These are phyloP conservation scores for Alternaria incomplexa DNA, from an alignment of 2,329 filamentous ascomycete species.

Conservation along the genomic window DNA sequence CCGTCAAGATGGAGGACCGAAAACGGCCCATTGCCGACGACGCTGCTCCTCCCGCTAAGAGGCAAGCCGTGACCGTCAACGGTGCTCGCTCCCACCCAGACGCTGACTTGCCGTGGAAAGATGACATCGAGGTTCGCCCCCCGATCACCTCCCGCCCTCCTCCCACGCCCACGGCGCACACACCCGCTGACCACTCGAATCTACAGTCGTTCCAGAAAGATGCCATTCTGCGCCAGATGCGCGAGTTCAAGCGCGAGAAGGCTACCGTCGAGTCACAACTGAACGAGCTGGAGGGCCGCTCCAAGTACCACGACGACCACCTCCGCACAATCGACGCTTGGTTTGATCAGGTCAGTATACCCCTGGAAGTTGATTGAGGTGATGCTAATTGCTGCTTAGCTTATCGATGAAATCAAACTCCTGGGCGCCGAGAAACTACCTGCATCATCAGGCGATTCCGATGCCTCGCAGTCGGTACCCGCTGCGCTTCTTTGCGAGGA, in stretches of 20 bases:
- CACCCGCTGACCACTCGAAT: conserved; percentile 37
- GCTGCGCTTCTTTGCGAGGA: conserved; percentile 63
- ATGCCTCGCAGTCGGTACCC: conserved; percentile 51
- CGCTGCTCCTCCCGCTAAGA: conserved; percentile 86
- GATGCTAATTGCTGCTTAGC: conserved; percentile 43
- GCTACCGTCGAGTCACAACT: conserved; percentile 79
- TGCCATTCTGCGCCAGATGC: conserved; percentile 96
- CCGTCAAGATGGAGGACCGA: conserved; percentile 98
- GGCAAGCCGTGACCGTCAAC: conserved; percentile 77
- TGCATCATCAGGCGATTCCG: conserved; percentile 28
- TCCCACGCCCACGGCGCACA: conserved; percentile 29
- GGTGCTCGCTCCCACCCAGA: conserved; percentile 71
- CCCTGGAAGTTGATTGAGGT: conserved; percentile 8
- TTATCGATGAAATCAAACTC: conserved; percentile 57
- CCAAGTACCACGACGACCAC: conserved; percentile 88
- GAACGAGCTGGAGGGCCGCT: conserved; percentile 78
- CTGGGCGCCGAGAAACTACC: conserved; percentile 47
- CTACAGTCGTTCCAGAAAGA: conserved; percentile 88
- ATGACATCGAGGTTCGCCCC: conserved; percentile 74
- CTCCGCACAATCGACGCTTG: conserved; percentile 88
- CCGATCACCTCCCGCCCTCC: conserved; percentile 25
- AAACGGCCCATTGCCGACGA: conserved; percentile 94
- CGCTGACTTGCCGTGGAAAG: conserved; percentile 72
- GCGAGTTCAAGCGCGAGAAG: conserved; percentile 94
- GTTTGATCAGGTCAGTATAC: conserved; percentile 81